These are phyloP conservation scores for Myxozyma vanderwaltii DNA, from an alignment of 805 yeast genomes.

Conservation along the genomic window DNA sequence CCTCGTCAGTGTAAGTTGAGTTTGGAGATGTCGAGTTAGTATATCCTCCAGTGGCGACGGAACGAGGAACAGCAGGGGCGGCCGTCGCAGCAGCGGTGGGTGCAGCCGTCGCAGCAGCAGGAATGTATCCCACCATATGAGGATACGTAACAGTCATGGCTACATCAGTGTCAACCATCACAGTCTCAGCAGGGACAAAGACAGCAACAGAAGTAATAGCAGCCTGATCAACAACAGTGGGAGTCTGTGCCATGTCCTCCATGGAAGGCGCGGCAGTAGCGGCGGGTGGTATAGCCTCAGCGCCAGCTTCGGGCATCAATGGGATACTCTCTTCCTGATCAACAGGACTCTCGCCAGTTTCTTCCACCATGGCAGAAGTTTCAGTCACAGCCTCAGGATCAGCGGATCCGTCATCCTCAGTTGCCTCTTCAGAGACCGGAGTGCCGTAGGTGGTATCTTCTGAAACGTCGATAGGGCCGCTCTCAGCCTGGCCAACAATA, in stretches of 20 bases:
- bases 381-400: constrained; percentile 13
- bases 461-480: constrained; percentile 18
- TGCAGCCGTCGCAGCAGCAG: constrained; percentile 18
- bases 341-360: background rate
- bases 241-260: background rate
- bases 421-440: constrained; percentile 26
- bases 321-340: constrained; percentile 8
- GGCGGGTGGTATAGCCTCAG: constrained; percentile 10
- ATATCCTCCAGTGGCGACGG: background rate
- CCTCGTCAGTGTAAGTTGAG: background rate
- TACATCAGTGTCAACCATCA: constrained; percentile 15
- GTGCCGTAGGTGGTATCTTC: constrained; percentile 16
- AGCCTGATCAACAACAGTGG: constrained; percentile 6
- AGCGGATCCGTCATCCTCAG: too few relatives aligned
- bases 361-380: background rate
- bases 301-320: constrained; percentile 10
- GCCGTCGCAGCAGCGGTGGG: constrained; percentile 13
- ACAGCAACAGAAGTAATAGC: constrained; percentile 25
- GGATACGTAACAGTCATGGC: constrained; percentile 30
- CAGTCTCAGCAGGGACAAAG: constrained; percentile 24
- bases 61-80: constrained; percentile 1
- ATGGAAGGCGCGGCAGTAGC: constrained; percentile 10
- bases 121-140: constrained; percentile 25
- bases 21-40: background rate
- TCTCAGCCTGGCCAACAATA: constrained; percentile 9